A percentile compares a stretch with the other conserved stretches of the same genome.
These are phyloP conservation scores for Phytophthora macrochlamydospora DNA, from an alignment of 352 stramenopile species.

Conservation along the genomic window DNA sequence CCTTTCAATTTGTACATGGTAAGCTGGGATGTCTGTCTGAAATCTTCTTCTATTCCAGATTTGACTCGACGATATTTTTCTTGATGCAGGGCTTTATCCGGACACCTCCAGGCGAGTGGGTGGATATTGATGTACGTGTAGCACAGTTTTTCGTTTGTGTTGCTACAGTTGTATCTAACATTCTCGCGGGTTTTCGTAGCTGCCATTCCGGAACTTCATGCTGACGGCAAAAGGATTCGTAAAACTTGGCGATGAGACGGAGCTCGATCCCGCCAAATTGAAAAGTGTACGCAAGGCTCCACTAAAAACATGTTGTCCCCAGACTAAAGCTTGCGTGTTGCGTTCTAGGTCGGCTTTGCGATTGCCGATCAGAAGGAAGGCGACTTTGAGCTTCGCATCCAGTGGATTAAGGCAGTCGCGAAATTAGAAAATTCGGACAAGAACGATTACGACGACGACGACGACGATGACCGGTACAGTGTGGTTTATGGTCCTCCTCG, in stretches of 20 bases:
- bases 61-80: not conserved
- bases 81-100: constrained; percentile 75
- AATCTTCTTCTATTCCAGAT: not conserved
- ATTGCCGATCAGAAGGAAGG: constrained; percentile 88
- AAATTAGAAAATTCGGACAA: constrained; percentile 56
- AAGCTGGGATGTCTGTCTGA: constrained; percentile 1
- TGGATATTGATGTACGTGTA: constrained; percentile 71
- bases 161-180: not conserved
- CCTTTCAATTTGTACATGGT: constrained; percentile 89
- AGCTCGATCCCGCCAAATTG: constrained; percentile 76
- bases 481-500: not conserved
- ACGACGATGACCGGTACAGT: constrained; percentile 34
- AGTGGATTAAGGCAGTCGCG: constrained; percentile 88
- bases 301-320: not conserved
- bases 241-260: constrained; percentile 78
- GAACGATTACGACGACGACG: constrained; percentile 24
- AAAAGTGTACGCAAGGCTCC: constrained; percentile 53
- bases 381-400: constrained; percentile 81
- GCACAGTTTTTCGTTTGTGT: not conserved
- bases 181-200: constrained; percentile 24
- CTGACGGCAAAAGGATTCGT: constrained; percentile 84
- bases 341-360: constrained; percentile 75
- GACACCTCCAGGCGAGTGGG: constrained; percentile 81
- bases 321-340: not conserved
- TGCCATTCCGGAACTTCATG: constrained; percentile 82